Evolutionary conservation across 2,329 filamentous ascomycete genomes (phyloP), one percentile per base, ranked within the genome.

Genomic region (Beauveria varroae): DNA sequence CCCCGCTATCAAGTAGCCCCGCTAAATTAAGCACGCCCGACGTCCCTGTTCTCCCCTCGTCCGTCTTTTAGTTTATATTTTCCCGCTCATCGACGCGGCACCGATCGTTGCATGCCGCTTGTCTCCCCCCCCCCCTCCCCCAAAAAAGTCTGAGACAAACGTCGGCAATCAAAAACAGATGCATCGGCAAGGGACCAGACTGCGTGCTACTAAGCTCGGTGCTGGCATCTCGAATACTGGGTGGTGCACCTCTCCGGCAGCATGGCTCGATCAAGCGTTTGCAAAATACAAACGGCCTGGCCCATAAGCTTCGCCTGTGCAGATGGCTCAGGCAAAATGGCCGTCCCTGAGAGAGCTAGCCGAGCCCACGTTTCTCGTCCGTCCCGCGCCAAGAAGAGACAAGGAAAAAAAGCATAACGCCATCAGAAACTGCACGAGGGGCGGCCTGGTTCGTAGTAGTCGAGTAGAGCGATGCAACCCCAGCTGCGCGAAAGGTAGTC

Each of bases 341-440:
- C 7, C 43, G 20, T 41, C 24, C 18, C 6, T 34, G 56, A 41
- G n/a, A 43, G n/a, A 26, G 55, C 46, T 47, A 18, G 47, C 56
- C 56, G 51, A 59, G 56, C 56, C 56, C 56, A 59, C 56, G 56
- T 59, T 59, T 50, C 34, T 49, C 16, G 4, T 49, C 55, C 56
- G 30, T 58, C 46, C 34, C 34, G 26, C 56, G 18, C 56, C 34
- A 58, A 58, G 41, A 34, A 12, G 14, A 34, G 3, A 30, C 2
- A 3, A 30, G 10, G 3, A 10, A 5, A 34, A 14, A 34, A 34
- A 34, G 10, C 9, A 12, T 5, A 44, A 58, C 47, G 34, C 56
- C 56, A 44, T 30, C 34, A 34, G 22, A 9, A 18, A 34, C 30
- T 44, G 24, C 46, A 26, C 30, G 30, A 49, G 44, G 56, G 56